These are phyloP conservation scores for Suhomyces panamericanus DNA, from an alignment of 1,139 yeast species.

Conservation along the genomic window DNA sequence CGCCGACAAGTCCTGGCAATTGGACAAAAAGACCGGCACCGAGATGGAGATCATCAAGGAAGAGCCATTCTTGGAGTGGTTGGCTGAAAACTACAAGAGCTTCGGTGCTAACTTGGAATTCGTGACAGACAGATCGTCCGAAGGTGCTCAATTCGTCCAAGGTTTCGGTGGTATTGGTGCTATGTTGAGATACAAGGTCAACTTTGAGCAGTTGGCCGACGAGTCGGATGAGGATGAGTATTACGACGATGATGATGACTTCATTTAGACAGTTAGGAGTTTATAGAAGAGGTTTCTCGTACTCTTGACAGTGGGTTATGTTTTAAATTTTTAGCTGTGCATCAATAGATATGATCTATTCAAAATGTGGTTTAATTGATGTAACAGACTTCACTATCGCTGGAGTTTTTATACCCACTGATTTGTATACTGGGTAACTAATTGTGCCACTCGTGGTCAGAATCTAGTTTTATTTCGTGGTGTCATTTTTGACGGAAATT, in stretches of 20 bases:
- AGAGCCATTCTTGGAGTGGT: constrained; percentile 89
- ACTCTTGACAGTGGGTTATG: constrained; percentile 1
- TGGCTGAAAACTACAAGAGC: constrained; percentile 91
- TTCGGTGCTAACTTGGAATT: constrained; percentile 95
- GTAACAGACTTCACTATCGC: no score
- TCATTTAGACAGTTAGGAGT: constrained; percentile 28
- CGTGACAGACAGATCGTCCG: constrained; percentile 93
- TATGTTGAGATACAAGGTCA: constrained; percentile 89
- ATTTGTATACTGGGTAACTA: no score
- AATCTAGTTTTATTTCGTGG: no score
- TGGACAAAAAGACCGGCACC: constrained; percentile 82
- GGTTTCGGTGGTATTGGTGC: constrained; percentile 99
- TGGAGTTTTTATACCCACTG: no score
- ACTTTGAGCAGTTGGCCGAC: constrained; percentile 90
- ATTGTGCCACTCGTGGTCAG: no score
- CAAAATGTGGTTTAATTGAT: background rate
- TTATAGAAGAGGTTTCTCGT: constrained; percentile 4
- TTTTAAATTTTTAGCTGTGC: constrained; percentile 3
- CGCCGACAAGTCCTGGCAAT: constrained; percentile 72
- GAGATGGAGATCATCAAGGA: constrained; percentile 88
- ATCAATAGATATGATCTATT: constrained; percentile 3
- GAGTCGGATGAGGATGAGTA: constrained; percentile 87
- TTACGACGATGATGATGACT: constrained; percentile 69
- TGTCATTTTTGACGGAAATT: no score
- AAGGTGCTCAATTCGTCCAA: constrained; percentile 96